Conservation (phyloP, 257 asterid genomes). For the Nicotiana attenuata region DNA sequence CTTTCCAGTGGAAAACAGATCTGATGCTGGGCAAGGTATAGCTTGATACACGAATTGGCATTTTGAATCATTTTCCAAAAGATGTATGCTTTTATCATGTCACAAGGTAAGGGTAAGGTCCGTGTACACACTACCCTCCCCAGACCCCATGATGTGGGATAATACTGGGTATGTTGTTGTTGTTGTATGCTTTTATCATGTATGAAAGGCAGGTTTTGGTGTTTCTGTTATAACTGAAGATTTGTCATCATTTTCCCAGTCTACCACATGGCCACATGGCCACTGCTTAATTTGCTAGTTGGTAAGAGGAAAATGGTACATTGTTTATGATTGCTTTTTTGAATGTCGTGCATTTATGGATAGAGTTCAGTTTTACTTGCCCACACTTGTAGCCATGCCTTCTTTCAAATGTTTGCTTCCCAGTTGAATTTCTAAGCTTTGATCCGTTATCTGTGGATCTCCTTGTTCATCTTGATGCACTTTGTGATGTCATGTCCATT, state of each 20-base stretch:
- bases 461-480: conserved; percentile 10
- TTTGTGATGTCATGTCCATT: conserved; percentile 8
- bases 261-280: background rate
- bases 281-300: background rate
- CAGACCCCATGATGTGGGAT: too few relatives aligned
- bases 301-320: background rate
- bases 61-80: background rate
- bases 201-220: background rate
- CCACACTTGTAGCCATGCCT: background rate
- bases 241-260: background rate
- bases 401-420: background rate
- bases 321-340: background rate
- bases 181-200: background rate
- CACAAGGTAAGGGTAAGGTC: too few relatives aligned
- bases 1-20: conserved; percentile 21
- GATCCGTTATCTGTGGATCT: background rate
- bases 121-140: too few relatives aligned
- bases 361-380: background rate
- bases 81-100: background rate
- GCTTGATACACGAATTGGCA: conserved; percentile 6
- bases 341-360: background rate
- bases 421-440: background rate
- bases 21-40: conserved; percentile 44
- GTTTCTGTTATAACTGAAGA: background rate
- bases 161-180: too few relatives aligned